Evolutionary conservation across 2,329 filamentous ascomycete species (phyloP).

Genomic region (Aspergillus sp.): DNA sequence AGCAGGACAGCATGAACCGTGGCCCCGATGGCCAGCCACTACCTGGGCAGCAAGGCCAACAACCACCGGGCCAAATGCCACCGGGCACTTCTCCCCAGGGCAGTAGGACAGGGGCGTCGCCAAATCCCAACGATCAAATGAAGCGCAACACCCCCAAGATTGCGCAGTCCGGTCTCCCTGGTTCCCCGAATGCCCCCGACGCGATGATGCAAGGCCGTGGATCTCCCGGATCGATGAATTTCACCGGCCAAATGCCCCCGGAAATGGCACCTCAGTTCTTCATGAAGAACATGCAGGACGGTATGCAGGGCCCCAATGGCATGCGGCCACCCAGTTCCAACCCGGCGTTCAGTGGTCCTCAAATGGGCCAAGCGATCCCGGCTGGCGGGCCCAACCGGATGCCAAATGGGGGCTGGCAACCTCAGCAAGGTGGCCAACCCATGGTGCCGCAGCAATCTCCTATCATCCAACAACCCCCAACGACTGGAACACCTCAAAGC

Average conservation of each 20-base stretch:
- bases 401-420: conserved; percentile 43
- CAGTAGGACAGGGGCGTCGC: conserved; percentile 58
- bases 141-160: conserved; percentile 63
- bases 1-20: conserved; percentile 62
- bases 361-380: conserved; percentile 47
- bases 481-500: conserved; percentile 59
- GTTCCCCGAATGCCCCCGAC: conserved; percentile 58
- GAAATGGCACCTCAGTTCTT: conserved; percentile 46
- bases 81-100: conserved; percentile 59
- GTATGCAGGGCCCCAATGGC: conserved; percentile 45
- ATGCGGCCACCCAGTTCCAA: conserved; percentile 62
- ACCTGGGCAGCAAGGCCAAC: conserved; percentile 38
- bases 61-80: conserved; percentile 36
- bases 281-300: conserved; percentile 46
- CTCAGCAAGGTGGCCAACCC: conserved; percentile 41
- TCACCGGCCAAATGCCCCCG: conserved; percentile 54
- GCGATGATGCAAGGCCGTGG: conserved; percentile 56
- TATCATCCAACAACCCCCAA: conserved; percentile 45
- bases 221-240: conserved; percentile 61
- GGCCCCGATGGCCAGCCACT: conserved; percentile 49
- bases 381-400: conserved; percentile 39
- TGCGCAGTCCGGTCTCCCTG: conserved; percentile 55
- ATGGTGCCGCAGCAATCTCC: conserved; percentile 51
- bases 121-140: conserved; percentile 63
- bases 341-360: conserved; percentile 45